Base-by-base conservation (phyloP, 257 asterid genomes). In the Gentiana macrophylla region DNA sequence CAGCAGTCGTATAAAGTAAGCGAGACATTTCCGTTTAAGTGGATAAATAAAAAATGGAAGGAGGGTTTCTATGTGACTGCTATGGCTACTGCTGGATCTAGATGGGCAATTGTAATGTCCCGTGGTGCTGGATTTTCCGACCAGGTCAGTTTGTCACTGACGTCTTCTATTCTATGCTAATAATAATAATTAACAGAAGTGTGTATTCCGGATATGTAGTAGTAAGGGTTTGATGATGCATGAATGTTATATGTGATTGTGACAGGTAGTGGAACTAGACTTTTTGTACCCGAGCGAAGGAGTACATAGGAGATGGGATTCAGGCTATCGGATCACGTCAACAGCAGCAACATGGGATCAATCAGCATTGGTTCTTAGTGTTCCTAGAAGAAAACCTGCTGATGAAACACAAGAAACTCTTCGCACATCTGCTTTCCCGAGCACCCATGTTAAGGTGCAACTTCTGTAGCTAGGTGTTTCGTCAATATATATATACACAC, bases 331-430 rank as follows among this genome's bases (percentile, higher is more conserved):
- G 55, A 84, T 84, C 37, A 84, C 94, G 6, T 67, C 89, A 1
- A 78, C 82, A 56, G 94, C 94, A 8, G 86, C 84, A 57, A 84
- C 94, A 5, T 46, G 54, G 50, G 94, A 84, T 61, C 89, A 84
- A 61, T 64, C 84, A 36, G 94, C 94, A 57, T 56, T 84, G 38
- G 79, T 84, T 56, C 80, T 84, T 32, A 84, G 94, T 71, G 72
- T 72, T 61, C 86, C 94, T 6, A 67, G 89, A 59, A 61, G 82
- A 65, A 83, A 74, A 59, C 76, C 80, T n/a, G 63, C 82, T 8
- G 93, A 86, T 63, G 95, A 83, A 66, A 83, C 93, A 53, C 95
- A 86, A 62, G 95, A 82, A 76, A 86, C 95, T 4, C 94, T 86
- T 34, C 80, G 95, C 8, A 86, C 95, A n/a, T 80, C 93, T 59